Evolutionary conservation across 495 filamentous ascomycete species (phyloP).

Genomic region (Penicillium goetzii): DNA sequence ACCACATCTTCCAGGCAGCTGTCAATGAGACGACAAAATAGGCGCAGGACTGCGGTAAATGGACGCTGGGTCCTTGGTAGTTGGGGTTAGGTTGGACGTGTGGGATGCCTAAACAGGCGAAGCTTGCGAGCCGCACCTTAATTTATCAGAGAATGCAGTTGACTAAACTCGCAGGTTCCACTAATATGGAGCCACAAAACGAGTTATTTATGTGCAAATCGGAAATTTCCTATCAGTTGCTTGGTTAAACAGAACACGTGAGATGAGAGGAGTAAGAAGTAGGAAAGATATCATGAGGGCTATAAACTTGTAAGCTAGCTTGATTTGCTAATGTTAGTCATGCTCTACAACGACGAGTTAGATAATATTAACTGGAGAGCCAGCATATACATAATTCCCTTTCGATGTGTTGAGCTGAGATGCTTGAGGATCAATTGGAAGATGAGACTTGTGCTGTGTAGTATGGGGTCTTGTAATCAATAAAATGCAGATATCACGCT

Average conservation of each 20-base stretch:
- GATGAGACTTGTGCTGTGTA: neutral
- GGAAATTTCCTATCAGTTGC: too few species aligned
- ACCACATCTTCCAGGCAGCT: too few species aligned
- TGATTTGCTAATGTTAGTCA: neutral
- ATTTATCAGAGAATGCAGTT: slow-evolving; percentile 38
- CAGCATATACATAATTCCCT: neutral
- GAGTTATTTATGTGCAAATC: too few species aligned
- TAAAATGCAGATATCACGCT: neutral
- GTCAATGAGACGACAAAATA: too few species aligned
- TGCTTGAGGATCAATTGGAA: neutral
- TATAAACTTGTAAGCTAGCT: neutral
- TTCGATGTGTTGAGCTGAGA: neutral
- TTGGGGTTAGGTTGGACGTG: slow-evolving; percentile 36
- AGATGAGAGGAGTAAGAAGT: too few species aligned
- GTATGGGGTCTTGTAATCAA: neutral
- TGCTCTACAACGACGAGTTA: neutral
- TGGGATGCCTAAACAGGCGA: slow-evolving; percentile 27
- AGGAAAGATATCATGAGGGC: neutral
- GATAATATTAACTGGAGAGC: neutral
- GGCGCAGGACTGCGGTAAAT: too few species aligned
- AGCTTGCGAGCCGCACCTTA: slow-evolving; percentile 26
- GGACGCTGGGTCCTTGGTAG: slow-evolving; percentile 6
- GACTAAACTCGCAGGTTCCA: slow-evolving; percentile 21
- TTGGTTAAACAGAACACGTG: too few species aligned
- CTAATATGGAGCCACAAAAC: slow-evolving; percentile 22